Percentiles rank a stretch among this genome's conserved stretches.
Evolutionary conservation across 768 basidiomycete genomes (phyloP).

Genomic region (Termitomyces sp.): DNA sequence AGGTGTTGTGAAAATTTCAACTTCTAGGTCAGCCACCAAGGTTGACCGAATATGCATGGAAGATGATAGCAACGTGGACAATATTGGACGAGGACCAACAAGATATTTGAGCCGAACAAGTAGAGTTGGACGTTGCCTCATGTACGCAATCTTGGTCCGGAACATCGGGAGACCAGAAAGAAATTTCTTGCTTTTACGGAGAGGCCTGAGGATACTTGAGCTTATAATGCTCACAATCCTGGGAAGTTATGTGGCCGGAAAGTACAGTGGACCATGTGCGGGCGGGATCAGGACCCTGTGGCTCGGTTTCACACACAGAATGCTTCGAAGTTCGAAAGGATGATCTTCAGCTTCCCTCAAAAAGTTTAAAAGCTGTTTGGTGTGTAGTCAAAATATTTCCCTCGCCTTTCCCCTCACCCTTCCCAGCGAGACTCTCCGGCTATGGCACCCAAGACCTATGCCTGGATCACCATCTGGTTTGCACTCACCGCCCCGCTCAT

Average conservation of each 20-base stretch:
- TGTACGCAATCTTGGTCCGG: not conserved
- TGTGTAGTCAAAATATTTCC: slow-evolving; percentile 6
- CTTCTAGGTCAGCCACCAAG: not conserved
- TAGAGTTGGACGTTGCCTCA: not conserved
- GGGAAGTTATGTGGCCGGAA: not conserved
- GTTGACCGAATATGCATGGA: not conserved
- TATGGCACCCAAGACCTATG: slow-evolving; percentile 30
- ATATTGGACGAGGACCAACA: not conserved
- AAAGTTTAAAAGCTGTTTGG: slow-evolving; percentile 16
- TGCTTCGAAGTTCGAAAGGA: slow-evolving; percentile 15
- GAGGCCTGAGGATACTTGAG: not conserved
- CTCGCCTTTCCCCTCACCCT: slow-evolving; percentile 5
- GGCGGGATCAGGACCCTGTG: slow-evolving; percentile 10
- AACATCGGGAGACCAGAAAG: not conserved
- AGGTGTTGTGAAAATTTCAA: not conserved
- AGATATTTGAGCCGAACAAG: slow-evolving; percentile 1
- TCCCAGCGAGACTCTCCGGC: not conserved
- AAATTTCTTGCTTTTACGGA: not conserved
- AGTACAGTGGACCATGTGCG: slow-evolving; percentile 8
- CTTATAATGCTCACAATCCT: not conserved
- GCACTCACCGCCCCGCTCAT: slow-evolving; percentile 52
- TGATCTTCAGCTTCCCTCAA: slow-evolving; percentile 20
- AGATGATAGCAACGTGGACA: not conserved
- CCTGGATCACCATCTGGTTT: slow-evolving; percentile 54
- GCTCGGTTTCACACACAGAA: slow-evolving; percentile 15